Evolutionary conservation across 2,329 filamentous ascomycete species (phyloP).

Genomic region (Pseudogymnoascus sp.): DNA sequence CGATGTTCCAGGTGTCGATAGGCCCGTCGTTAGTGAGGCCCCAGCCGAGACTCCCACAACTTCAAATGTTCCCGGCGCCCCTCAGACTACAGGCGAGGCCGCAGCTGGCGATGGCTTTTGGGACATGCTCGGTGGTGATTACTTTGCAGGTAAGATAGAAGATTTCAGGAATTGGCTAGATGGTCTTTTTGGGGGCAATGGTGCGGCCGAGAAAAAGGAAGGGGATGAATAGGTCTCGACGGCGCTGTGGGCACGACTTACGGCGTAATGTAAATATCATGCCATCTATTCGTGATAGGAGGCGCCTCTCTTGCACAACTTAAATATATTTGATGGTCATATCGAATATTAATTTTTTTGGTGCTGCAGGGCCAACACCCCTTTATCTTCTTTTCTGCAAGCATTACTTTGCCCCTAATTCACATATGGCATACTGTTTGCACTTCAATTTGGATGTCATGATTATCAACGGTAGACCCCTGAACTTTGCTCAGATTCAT

Average conservation of each 20-base stretch:
- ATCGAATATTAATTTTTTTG: neutral
- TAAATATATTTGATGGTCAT: neutral
- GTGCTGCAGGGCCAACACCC: neutral
- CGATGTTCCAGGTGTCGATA: constrained; percentile 8
- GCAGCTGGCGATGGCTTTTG: constrained; percentile 15
- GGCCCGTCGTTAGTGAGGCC: neutral
- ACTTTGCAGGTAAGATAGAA: constrained; percentile 42
- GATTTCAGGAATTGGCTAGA: constrained; percentile 29
- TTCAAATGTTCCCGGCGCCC: neutral
- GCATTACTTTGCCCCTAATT: neutral
- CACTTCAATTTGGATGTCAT: neutral
- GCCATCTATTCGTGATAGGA: neutral
- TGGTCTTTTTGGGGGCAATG: neutral
- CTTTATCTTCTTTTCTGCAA: no score
- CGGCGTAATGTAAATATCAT: neutral
- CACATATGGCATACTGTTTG: neutral
- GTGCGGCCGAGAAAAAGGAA: neutral
- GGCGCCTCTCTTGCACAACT: neutral
- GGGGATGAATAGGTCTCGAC: neutral
- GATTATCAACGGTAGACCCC: neutral
- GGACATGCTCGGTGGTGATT: constrained; percentile 33
- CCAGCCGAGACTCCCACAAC: neutral
- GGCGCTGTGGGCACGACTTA: neutral
- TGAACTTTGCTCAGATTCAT: neutral
- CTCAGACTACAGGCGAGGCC: constrained; percentile 16